Conservation (phyloP, 208 protist species). For the Leishmania lainsoni region DNA sequence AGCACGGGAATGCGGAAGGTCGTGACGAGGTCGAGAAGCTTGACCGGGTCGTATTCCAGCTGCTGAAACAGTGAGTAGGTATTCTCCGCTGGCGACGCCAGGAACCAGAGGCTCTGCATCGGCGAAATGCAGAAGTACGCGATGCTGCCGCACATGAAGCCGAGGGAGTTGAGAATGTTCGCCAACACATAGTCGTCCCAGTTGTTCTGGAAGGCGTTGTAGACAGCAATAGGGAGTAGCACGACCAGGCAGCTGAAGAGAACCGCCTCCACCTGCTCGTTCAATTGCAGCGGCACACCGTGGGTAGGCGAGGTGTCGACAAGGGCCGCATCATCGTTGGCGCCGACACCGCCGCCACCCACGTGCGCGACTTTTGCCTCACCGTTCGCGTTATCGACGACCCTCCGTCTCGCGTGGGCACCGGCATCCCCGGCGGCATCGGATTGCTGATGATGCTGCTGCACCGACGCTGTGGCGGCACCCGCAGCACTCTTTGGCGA, state of each 20-base stretch:
- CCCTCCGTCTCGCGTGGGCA: slow-evolving; percentile 11
- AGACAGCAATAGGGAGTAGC: slow-evolving; percentile 58
- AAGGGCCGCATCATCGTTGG: slow-evolving; percentile 23
- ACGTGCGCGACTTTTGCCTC: background rate
- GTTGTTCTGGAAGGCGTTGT: slow-evolving; percentile 76
- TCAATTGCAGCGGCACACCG: slow-evolving; percentile 47
- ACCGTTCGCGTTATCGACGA: background rate
- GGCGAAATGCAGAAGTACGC: slow-evolving; percentile 70
- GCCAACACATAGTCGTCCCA: slow-evolving; percentile 54
- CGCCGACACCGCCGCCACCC: background rate
- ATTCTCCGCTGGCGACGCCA: slow-evolving; percentile 25
- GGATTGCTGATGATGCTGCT: background rate
- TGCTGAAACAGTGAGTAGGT: slow-evolving; percentile 33
- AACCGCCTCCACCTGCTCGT: slow-evolving; percentile 66
- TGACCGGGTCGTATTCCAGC: slow-evolving; percentile 73
- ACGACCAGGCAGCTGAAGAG: slow-evolving; percentile 71
- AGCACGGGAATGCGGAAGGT: slow-evolving; percentile 43
- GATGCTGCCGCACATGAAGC: slow-evolving; percentile 53
- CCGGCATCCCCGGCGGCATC: slow-evolving; percentile 1
- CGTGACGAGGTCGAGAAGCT: slow-evolving; percentile 50
- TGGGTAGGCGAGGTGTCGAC: slow-evolving; percentile 16
- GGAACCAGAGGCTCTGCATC: slow-evolving; percentile 76
- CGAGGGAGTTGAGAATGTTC: slow-evolving; percentile 68
- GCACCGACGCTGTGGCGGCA: background rate
- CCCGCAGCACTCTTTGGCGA: slow-evolving; percentile 2